Base-by-base conservation (phyloP, 208 protist species). In the Trypanosoma platydactyli region DNA sequence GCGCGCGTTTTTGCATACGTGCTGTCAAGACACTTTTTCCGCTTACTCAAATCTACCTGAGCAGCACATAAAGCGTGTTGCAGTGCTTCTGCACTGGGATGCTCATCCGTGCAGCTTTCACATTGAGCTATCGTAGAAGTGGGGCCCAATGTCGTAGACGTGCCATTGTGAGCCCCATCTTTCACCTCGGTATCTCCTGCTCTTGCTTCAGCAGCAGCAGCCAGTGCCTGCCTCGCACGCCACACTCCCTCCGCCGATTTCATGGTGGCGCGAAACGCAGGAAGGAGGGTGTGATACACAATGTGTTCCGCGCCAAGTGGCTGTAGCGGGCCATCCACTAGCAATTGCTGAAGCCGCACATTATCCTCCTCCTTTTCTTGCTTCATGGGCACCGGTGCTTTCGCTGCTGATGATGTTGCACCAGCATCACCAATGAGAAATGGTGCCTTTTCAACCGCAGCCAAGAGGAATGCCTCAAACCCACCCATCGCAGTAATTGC, bases 321-420 rank as follows among this genome's bases (percentile, higher is more conserved):
- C 29, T 86, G 78, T 51, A 89, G 74, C 52, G 86, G 79, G 1
- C 70, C 62, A 57, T 91, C 84, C 16, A 89, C 73, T 5, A 92
- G 40, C 13, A 79, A 66, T 5, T 76, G 74, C 63, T 83, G 80
- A 30, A 92, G 50, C 29, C 76, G 24, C 13, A 64, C 68, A 22
- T 55, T 73, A 29, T 57, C 50, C 12, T 66, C 68, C n/a, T 64
- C 51, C 0, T 35, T 20, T 5, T 16, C n/a, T 20, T 44, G 41
- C 52, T 56, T 33, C 44, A 44, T 18, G 27, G 44, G 27, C 5
- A 9, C 16, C 25, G 7, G 40, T 15, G 15, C 29, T 18, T 16
- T 41, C 35, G 22, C 41, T 27, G 1, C 40, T 50, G n/a, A n/a
- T 46, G 48, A 53, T 7, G 15, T 16, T 12, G n/a, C 22, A n/a